Base-by-base conservation (phyloP, 2,329 filamentous ascomycete species). In the Stagonosporopsis rhizophila region DNA sequence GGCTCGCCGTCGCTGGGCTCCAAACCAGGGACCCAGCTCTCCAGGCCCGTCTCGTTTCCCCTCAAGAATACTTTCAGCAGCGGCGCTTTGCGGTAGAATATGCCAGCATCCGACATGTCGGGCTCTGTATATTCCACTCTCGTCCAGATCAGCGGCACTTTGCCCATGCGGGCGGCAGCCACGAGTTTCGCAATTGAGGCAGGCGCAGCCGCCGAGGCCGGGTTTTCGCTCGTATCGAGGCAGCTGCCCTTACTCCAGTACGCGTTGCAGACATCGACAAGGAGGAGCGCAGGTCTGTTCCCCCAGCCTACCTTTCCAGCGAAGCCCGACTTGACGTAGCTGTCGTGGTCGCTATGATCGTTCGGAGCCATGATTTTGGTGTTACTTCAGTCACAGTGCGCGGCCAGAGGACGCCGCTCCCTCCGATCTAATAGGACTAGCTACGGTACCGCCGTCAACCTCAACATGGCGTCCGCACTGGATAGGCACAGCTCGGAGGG, bases 211-310 rank as follows among this genome's bases (percentile, higher is more conserved):
- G 67, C 71, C 19, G 73, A 73, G 14, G 72, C 70, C 15, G 75
- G 69, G 62, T 81, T 74, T 5, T 67, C 66, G n/a, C 68, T 68
- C 20, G 75, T 73, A 46, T 77, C 73, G n/a, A 82, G 69, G 2
- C 78, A 78, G 34, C 78, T 81, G 2, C 70, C 73, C 23, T 71
- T 61, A 4, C 70, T 73, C 77, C 78, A 82, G 66, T 81, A 81
- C 14, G 78, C 79, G 34, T 74, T 78, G 67, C 79, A 82, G 37
- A 81, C 78, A 61, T 82, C 80, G 66, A 82, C 75, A 22, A 82
- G 64, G 44, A 82, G 65, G 2, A 82, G 71, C 20, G 76, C 80
- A 4, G 79, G 78, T 6, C 67, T 71, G 20, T 46, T 52, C 34
- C 79, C 79, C 79, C 79, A 81, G 58, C 78, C 78, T 65, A 81